Base-by-base conservation (phyloP, 306 rosid genomes). In the Comarum palustre region DNA sequence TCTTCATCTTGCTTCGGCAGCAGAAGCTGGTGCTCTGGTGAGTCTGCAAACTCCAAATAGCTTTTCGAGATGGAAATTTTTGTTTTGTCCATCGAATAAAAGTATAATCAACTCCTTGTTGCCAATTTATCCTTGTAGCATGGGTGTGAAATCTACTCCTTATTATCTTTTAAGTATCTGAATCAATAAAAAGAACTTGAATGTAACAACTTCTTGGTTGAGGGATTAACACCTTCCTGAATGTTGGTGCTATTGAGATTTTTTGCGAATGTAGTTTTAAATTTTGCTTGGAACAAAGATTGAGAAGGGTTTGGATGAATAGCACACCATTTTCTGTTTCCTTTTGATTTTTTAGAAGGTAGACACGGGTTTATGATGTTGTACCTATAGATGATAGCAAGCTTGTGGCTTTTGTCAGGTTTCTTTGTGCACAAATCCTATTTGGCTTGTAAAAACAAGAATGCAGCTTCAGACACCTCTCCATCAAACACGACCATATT, bases 21-120 rank as follows among this genome's bases (percentile, higher is more conserved):
- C 97, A 19, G 99, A 91, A 87, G 99, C 99, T 63, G 99, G 99
- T 77, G 88, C 85, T 74, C 76, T 91, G 93, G 99, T 94, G 85
- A 83, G 97, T 79, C 27, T 58, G 46, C 64, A 48, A 52, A 75
- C 82, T 71, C 46, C 32, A 39, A 63, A 43, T 72, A 20, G 20
- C 11, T 58, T 29, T 58, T 4, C 5, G 36, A 12, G 36, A 14
- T 13, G 38, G 13, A 60, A 60, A 71, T 39, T 75, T 63, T 32
- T 75, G 42, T 71, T 59, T 12, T 75, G 11, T 6, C 24, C 8
- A 1, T 34, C 6, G 17, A 17, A 20, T 17, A 6, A 17, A 68
- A 27, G 38, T 4, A 9, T 47, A 27, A 46, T 48, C 27, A 31
- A 15, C 12, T 69, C 73, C 32, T 12, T 43, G 4, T 32, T 11